Base-by-base conservation (phyloP, 257 asterid species). In the Solanum arcanum region DNA sequence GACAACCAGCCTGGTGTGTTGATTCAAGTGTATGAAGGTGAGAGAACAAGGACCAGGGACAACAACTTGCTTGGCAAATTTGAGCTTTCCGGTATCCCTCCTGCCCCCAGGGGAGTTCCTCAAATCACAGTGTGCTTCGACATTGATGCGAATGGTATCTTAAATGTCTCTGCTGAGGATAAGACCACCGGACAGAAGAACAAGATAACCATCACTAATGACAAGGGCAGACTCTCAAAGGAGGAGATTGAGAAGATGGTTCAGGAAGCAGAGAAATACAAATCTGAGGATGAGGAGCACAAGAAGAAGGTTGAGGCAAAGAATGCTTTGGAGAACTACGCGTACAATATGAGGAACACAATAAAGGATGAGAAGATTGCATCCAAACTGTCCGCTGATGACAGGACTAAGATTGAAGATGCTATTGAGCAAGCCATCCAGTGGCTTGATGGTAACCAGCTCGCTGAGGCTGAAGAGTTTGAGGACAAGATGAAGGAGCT, bases 321-420 rank as follows among this genome's bases (percentile, higher is more conserved):
- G 94, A 94, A 95, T 70, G 91, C 97, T 0, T 56, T 95, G 87
- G 98, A 95, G 92, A 95, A 95, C 92, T 95, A 95, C 2, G 91
- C 98, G 0, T 95, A 95, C 94, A 95, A 94, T 93, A 95, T 94
- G 98, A 95, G 98, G 96, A 95, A 95, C 93, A 95, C 98, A 0
- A 82, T 95, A 6, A 94, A 94, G 90, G 98, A 95, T 15, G 98
- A 95, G 87, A 95, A 95, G 93, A 94, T 95, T 15, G 94, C 96
- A 3, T 91, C 97, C 14, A 95, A 94, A 86, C 92, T 95, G 12
- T 85, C 94, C 0, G 91, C 90, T 0, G 95, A 86, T 7, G 98
- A 95, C 37, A 95, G 92, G 94, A 92, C 93, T 89, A 94, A 92
- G 91, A 91, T 95, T 1, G 98, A 94, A 77, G 97, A 95, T 25